Conservation (phyloP, 1,284 basidiomycete species). For the Dichomitus squalens region DNA sequence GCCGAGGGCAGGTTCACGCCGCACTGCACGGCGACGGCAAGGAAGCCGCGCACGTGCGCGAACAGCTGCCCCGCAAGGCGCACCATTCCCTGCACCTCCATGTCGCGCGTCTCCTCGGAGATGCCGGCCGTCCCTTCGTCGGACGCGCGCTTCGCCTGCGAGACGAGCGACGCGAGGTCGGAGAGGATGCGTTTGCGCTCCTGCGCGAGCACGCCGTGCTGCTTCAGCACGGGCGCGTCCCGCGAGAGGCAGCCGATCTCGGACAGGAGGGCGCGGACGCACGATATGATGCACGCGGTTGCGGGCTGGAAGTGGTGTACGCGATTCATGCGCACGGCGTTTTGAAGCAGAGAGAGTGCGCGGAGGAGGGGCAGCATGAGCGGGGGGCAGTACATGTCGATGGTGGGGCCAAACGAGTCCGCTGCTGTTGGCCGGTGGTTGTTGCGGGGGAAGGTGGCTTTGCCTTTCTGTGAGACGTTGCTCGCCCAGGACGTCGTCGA, state of each 20-base stretch:
- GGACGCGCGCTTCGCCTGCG: conserved; percentile 81
- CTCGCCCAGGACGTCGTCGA: conserved; percentile 61
- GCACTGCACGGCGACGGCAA: conserved; percentile 77
- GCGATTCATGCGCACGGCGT: conserved; percentile 77
- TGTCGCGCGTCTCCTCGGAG: conserved; percentile 51
- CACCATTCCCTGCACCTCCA: conserved; percentile 74
- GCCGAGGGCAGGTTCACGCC: conserved; percentile 75
- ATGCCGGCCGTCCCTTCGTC: conserved; percentile 40
- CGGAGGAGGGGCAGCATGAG: conserved; percentile 81
- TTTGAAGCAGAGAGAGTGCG: conserved; percentile 84
- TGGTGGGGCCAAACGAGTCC: conserved; percentile 45
- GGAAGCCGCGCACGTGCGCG: conserved; percentile 68
- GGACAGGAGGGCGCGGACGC: conserved; percentile 87
- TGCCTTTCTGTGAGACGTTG: conserved; percentile 37
- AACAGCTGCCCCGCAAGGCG: conserved; percentile 75
- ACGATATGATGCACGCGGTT: conserved; percentile 90
- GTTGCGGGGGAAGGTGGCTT: conserved; percentile 34
- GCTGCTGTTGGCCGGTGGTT: conserved; percentile 50
- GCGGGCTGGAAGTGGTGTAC: conserved; percentile 84
- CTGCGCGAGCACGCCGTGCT: conserved; percentile 68
- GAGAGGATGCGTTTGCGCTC: conserved; percentile 86
- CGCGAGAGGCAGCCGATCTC: conserved; percentile 87
- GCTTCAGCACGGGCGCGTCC: conserved; percentile 74
- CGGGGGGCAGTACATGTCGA: conserved; percentile 67
- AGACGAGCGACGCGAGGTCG: conserved; percentile 83